Evolutionary conservation across 257 asterid genomes (phyloP).

Genomic region (Solanum ossicruentum): DNA sequence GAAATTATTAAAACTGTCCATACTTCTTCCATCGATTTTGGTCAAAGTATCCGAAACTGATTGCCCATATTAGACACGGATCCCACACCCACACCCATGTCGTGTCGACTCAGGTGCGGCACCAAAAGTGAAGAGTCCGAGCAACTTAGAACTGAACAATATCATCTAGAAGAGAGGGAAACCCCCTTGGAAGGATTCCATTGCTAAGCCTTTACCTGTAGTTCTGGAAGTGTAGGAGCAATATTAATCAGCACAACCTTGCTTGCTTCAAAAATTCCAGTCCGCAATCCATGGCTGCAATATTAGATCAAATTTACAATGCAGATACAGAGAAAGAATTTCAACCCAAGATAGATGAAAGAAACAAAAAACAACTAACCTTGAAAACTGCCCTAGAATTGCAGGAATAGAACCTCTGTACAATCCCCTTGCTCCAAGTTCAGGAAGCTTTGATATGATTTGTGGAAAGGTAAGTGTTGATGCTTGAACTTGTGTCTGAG

Average conservation of each 20-base stretch:
- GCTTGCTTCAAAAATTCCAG: conserved; percentile 95
- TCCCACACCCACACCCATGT: too few species aligned
- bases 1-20: too few species aligned
- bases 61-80: too few species aligned
- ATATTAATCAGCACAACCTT: conserved; percentile 71
- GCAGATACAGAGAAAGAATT: neutral
- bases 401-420: conserved; percentile 97
- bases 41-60: too few species aligned
- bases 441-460: conserved; percentile 77
- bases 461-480: conserved; percentile 83
- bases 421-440: conserved; percentile 70
- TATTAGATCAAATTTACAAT: neutral
- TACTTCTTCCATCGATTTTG: too few species aligned
- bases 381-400: conserved; percentile 89
- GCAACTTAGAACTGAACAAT: neutral
- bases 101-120: too few species aligned
- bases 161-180: neutral
- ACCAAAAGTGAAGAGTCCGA: too few species aligned
- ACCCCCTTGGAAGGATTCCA: neutral
- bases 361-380: conserved; percentile 24
- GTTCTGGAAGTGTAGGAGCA: conserved; percentile 90
- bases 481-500: conserved; percentile 94
- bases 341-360: neutral
- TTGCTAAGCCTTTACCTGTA: conserved; percentile 48
- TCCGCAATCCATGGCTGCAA: conserved; percentile 89